Base-by-base conservation (phyloP, 352 stramenopile genomes). In the Peronosclerospora sorghi region DNA sequence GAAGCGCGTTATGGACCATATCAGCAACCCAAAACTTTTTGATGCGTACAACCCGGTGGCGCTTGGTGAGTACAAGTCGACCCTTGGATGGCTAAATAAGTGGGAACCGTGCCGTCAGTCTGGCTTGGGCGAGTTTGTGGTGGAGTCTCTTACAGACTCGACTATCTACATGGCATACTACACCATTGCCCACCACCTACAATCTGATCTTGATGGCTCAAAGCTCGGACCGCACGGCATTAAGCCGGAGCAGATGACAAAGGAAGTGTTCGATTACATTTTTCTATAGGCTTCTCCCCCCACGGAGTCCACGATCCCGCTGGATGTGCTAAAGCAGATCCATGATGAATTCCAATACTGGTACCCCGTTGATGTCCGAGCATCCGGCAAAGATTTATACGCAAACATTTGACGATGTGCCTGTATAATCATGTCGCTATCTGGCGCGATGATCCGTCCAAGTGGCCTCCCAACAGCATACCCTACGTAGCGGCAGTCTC, bases 151-250 rank as follows among this genome's bases (percentile, higher is more conserved):
- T 24, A 98, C 94, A 20, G 97, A 99, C 65, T 98, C 88, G 68
- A 99, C 97, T 13, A 99, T 99, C 54, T 99, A 99, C 78, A 99
- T 99, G 97, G 95, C 97, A 20, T 99, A 98, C 70, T 99, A 99
- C 67, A 98, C 96, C 8, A 98, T 99, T 51, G 89, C 95, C 4
- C 94, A 99, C 73, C 77, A 98, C 59, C 68, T 99, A 45, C 96
- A 99, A 56, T 56, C 61, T 57, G 97, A 97, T 73, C 54, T 98
- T 20, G 89, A 98, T 56, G 96, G 95, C 23, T 90, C 86, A 14
- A 62, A 82, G 37, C 75, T 83, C 23, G 92, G 90, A 23, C 93
- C 88, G 17, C 68, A 86, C 51, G 74, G 73, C 35, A 89, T 95
- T 52, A 78, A 71, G 49, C 56, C 82, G 1, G 78, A 91, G 50